A percentile compares a stretch with the other conserved stretches of the same genome.
phyloP scores from a whole-genome alignment of 257 asterid species.

The Knoxia roxburghii region DNA sequence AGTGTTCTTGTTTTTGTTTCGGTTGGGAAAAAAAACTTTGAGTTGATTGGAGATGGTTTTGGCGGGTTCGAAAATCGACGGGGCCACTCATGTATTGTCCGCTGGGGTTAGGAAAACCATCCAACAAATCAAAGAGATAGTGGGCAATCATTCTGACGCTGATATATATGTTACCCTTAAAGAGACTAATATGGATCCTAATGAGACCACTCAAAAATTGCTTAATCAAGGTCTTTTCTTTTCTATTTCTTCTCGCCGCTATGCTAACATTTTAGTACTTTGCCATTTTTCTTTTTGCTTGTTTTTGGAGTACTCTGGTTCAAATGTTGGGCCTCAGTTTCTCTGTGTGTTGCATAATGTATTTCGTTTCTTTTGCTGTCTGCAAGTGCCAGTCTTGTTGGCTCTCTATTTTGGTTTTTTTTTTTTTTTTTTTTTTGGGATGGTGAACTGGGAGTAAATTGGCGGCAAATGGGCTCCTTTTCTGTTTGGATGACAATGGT shows the following conservation, averaged over 20 bases:
- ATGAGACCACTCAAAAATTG: slow-evolving; percentile 86
- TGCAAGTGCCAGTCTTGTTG: background rate
- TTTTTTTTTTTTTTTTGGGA: no score
- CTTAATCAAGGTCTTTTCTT: slow-evolving; percentile 64
- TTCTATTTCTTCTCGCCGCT: background rate
- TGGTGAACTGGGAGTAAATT: background rate
- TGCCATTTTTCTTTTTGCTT: background rate
- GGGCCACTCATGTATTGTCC: slow-evolving; percentile 60
- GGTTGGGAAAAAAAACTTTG: background rate
- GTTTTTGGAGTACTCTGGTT: background rate
- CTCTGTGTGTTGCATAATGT: background rate
- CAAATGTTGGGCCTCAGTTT: background rate
- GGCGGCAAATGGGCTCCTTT: background rate
- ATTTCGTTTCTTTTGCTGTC: background rate
- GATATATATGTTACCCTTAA: slow-evolving; percentile 77
- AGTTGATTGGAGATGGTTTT: slow-evolving; percentile 53
- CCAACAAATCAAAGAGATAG: slow-evolving; percentile 76
- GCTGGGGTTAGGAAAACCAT: slow-evolving; percentile 77
- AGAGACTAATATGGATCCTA: slow-evolving; percentile 93
- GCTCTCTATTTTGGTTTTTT: no score
- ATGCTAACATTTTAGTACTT: background rate
- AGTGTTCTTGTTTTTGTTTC: slow-evolving; percentile 1
- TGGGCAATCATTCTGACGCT: slow-evolving; percentile 80
- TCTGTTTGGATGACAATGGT: background rate
- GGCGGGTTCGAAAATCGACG: slow-evolving; percentile 54